These are phyloP conservation scores for Colletotrichum sp. DNA, from an alignment of 2,329 filamentous ascomycete species.

Conservation along the genomic window DNA sequence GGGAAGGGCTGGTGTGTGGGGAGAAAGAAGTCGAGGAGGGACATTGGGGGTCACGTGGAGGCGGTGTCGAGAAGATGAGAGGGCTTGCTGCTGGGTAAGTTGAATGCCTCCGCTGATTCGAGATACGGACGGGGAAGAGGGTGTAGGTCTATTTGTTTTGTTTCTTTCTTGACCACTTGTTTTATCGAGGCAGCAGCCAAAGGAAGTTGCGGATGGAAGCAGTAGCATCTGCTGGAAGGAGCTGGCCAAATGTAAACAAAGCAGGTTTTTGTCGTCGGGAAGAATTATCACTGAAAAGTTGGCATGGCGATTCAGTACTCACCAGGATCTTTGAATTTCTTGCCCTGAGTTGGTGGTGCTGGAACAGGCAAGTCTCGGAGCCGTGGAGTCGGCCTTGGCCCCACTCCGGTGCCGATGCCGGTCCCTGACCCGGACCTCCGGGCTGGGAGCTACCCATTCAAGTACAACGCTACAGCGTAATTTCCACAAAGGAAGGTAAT, in stretches of 20 bases:
- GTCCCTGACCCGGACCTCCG: not conserved
- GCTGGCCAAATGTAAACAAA: not conserved
- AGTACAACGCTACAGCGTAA: too few relatives aligned
- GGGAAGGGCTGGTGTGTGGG: accelerated
- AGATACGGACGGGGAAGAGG: too few relatives aligned
- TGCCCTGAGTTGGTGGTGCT: not conserved
- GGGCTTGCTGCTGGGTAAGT: too few relatives aligned
- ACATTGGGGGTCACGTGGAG: not conserved
- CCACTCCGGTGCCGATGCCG: not conserved
- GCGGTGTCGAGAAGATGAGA: too few relatives aligned
- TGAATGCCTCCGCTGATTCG: too few relatives aligned
- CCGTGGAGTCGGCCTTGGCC: not conserved
- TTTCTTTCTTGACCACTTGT: too few relatives aligned
- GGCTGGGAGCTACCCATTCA: not conserved
- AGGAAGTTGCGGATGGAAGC: not conserved
- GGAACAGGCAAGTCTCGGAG: not conserved
- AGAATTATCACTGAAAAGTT: not conserved
- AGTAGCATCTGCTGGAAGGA: not conserved
- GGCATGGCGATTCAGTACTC: not conserved
- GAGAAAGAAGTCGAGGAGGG: not conserved
- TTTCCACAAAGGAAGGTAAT: too few relatives aligned
- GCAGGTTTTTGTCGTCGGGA: not conserved
- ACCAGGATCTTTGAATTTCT: not conserved
- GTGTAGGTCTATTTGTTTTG: too few relatives aligned
- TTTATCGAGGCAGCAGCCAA: not conserved